Conservation (phyloP, 495 filamentous ascomycete species). For the Lindgomyces ingoldianus region DNA sequence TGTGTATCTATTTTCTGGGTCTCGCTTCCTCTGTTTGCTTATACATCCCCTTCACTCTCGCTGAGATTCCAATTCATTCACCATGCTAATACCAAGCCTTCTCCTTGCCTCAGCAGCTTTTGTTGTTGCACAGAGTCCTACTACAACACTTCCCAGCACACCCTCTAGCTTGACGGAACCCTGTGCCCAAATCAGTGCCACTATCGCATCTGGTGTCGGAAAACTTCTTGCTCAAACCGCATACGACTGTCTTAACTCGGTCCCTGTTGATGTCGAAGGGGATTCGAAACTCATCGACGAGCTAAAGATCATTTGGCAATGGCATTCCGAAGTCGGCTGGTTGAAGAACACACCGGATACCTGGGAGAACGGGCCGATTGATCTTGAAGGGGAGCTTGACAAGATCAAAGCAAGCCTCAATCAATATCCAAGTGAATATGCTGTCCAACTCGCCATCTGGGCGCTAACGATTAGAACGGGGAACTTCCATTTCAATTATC, state of each 20-base stretch:
- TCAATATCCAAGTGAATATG: conserved; percentile 48
- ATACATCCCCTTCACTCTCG: too few species aligned
- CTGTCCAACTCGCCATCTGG: conserved; percentile 48
- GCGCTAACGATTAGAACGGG: conserved; percentile 46
- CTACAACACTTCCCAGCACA: neutral
- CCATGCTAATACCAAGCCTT: neutral
- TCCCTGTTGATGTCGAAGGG: conserved; percentile 48
- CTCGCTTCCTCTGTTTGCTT: too few species aligned
- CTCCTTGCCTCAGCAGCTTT: neutral
- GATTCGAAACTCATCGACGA: conserved; percentile 49
- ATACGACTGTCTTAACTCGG: conserved; percentile 49
- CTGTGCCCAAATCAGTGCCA: neutral
- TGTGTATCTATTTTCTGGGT: too few species aligned
- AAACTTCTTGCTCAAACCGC: conserved; percentile 45
- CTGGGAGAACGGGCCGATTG: conserved; percentile 50
- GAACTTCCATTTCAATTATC: conserved; percentile 49
- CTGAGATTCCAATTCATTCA: too few species aligned
- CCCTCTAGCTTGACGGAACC: conserved; percentile 2
- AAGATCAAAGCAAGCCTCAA: conserved; percentile 44
- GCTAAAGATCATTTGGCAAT: conserved; percentile 48
- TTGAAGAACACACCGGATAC: conserved; percentile 48
- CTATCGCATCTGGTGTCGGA: neutral
- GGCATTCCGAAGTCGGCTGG: conserved; percentile 48
- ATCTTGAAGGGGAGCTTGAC: conserved; percentile 47
- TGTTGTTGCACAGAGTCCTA: neutral